These are phyloP conservation scores for Fusarium sororula DNA, from an alignment of 2,329 filamentous ascomycete species.

Conservation along the genomic window DNA sequence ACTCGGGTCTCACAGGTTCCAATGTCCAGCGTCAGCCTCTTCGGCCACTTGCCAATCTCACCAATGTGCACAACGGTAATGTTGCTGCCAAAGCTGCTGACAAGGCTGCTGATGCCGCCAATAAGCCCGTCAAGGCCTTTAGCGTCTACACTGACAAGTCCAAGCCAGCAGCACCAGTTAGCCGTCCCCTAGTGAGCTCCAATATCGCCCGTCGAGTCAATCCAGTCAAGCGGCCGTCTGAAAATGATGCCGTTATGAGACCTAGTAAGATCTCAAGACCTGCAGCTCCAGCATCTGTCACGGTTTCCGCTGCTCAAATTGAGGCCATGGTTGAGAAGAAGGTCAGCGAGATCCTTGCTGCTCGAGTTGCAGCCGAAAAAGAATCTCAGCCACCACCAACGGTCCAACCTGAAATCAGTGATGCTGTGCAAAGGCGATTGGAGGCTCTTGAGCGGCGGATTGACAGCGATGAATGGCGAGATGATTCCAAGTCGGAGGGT, in stretches of 20 bases:
- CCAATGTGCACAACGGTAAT: constrained; percentile 74
- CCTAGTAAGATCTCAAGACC: constrained; percentile 56
- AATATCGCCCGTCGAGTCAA: constrained; percentile 46
- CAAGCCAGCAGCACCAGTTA: constrained; percentile 55
- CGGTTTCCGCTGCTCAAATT: constrained; percentile 77
- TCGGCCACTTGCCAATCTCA: constrained; percentile 76
- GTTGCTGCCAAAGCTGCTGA: constrained; percentile 59
- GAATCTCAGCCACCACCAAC: constrained; percentile 47
- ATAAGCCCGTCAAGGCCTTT: constrained; percentile 84
- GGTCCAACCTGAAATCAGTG: constrained; percentile 66
- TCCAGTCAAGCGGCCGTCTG: constrained; percentile 55
- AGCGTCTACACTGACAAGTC: constrained; percentile 83
- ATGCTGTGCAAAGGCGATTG: constrained; percentile 81
- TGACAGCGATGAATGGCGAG: constrained; percentile 67
- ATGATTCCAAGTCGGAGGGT: constrained; percentile 82
- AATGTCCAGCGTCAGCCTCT: constrained; percentile 76
- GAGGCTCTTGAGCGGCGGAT: constrained; percentile 89
- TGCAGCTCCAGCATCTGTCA: constrained; percentile 47
- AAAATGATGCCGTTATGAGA: constrained; percentile 52
- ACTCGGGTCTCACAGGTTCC: constrained; percentile 49
- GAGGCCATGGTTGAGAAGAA: constrained; percentile 94
- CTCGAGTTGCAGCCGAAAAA: constrained; percentile 64
- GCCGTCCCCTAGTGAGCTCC: constrained; percentile 48
- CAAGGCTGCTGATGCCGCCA: constrained; percentile 44
- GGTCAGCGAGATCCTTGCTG: constrained; percentile 86